Evolutionary conservation across 163 green algal genomes (phyloP), one percentile per base, ranked within the genome.

Genomic region (Prototheca cutis): DNA sequence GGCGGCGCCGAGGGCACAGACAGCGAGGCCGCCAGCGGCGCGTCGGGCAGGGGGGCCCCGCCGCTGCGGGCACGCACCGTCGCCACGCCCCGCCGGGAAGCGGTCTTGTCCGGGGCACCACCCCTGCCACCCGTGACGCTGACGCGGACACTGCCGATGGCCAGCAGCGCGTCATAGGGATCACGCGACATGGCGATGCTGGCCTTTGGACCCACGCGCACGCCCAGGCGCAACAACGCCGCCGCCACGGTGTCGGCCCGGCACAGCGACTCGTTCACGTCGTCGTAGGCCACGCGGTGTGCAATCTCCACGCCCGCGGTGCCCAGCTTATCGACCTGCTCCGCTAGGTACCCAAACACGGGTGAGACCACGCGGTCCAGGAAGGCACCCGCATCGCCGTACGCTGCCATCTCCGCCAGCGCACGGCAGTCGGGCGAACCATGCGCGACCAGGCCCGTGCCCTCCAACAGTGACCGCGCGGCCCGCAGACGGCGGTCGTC

Each of bases 261-360:
- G 48, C 59, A 70, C 27, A 78, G 58, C 36, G 39, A 77, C 66
- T 87, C 80, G 33, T 87, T 87, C 24, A 78, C 59, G 55, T 87
- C 80, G 53, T 83, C 72, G 47, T 86, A 87, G 6, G 73, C 74
- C 29, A 84, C 57, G 19, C 80, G 58, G 28, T 60, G 56, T 0
- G 69, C 67, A 42, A 81, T 70, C 54, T 85, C 73, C 52, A 66
- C 28, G 0, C 64, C 70, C n/a, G 53, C 40, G 7, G 34, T 59
- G 7, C 65, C 65, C 59, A 73, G 63, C 39, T 61, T 57, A 32
- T 79, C 75, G 53, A 86, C 62, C 61, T 85, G 57, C 25, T 70
- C 40, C 6, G 68, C 68, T 53, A 84, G 57, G 30, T 72, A 75
- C 34, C 51, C 49, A 31, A 76, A 78, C n/a, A 81, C 57, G 27